Evolutionary conservation across 1,284 basidiomycete genomes (phyloP).

Genomic region (Austropuccinia psidii): DNA sequence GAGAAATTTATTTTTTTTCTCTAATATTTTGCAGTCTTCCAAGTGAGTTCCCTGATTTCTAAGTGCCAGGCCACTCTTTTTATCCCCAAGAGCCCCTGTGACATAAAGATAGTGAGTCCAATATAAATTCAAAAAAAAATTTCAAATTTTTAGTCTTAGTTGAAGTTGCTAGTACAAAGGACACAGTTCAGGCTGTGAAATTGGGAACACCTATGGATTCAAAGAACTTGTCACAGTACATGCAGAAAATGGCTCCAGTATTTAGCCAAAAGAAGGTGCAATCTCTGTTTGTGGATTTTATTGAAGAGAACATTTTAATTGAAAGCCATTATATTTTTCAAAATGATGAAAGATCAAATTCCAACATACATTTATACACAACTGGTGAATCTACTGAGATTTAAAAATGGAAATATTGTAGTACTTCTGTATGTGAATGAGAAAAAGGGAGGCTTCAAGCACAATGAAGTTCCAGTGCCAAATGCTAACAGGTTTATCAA

Average conservation of each 20-base stretch:
- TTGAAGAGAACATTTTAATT: not conserved
- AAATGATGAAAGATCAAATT: not conserved
- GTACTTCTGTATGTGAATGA: not conserved
- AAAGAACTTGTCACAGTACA: not conserved
- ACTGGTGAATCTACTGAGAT: not conserved
- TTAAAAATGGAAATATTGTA: not conserved
- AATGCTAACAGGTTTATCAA: not conserved
- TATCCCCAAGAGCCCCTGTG: too few relatives aligned
- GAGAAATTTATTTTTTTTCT: too few relatives aligned
- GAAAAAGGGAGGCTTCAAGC: not conserved
- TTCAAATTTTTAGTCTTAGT: not conserved
- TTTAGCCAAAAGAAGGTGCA: not conserved
- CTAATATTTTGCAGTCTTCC: too few relatives aligned
- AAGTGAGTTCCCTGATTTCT: too few relatives aligned
- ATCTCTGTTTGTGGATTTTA: constrained; percentile 1
- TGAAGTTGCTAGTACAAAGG: not conserved
- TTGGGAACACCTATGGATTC: not conserved
- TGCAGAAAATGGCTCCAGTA: not conserved
- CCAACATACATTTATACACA: not conserved
- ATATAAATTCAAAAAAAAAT: not conserved
- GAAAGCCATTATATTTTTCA: not conserved
- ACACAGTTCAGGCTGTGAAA: constrained; percentile 12
- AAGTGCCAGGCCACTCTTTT: too few relatives aligned
- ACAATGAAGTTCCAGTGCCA: not conserved
- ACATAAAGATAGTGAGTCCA: not conserved